Conservation (phyloP, 192 early-diverging fungal genomes). For the Gonapodya sp. region DNA sequence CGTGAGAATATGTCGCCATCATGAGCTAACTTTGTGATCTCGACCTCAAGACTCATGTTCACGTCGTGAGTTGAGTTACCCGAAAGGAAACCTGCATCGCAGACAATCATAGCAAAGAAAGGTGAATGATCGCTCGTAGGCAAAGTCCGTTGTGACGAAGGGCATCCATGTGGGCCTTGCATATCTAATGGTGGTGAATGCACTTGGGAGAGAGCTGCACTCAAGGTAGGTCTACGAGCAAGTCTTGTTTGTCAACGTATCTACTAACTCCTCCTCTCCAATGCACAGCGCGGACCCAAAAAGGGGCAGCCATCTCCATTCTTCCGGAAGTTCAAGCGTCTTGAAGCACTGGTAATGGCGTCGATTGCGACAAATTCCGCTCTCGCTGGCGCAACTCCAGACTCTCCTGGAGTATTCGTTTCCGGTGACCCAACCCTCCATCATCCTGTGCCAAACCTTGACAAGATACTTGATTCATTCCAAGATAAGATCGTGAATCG, state of each 20-base stretch:
- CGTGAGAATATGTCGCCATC: too few relatives aligned
- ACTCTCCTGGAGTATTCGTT: too few relatives aligned
- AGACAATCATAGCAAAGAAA: too few relatives aligned
- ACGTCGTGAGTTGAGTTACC: too few relatives aligned
- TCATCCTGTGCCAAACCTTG: too few relatives aligned
- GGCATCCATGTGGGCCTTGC: not conserved
- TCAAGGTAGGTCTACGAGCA: not conserved
- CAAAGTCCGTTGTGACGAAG: not conserved
- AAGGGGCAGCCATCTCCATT: not conserved
- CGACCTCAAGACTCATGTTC: too few relatives aligned
- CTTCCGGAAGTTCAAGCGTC: not conserved
- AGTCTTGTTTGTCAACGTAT: not conserved
- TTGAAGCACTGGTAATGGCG: not conserved
- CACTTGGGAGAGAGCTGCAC: not conserved
- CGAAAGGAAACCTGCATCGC: too few relatives aligned
- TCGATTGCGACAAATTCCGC: not conserved
- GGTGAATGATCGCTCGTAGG: too few relatives aligned
- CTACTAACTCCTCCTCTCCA: not conserved
- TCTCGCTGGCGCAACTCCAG: not conserved
- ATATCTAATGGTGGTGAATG: not conserved
- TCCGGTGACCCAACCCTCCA: too few relatives aligned
- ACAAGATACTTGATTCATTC: too few relatives aligned
- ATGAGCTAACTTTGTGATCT: too few relatives aligned
- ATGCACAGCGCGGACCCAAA: not conserved
- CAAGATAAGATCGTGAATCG: too few relatives aligned